Base-by-base conservation (phyloP, 495 filamentous ascomycete species). In the Aspergillus incahuasiensis region DNA sequence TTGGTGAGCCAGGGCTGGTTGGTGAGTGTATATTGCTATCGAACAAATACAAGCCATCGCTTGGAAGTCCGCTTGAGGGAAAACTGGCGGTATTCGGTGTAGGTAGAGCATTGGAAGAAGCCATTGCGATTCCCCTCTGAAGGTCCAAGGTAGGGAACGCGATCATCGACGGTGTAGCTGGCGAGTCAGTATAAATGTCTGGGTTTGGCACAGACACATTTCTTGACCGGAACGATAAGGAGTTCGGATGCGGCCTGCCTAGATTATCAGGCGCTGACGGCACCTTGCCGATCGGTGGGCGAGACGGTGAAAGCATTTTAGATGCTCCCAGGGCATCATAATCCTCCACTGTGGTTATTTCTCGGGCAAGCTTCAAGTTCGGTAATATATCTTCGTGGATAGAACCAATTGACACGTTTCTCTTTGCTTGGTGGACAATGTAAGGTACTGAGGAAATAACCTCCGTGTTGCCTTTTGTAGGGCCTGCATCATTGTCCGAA, bases 1-100 rank as follows among this genome's bases (percentile, higher is more conserved):
- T 89, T 1, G 88, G 86, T 19, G 81, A 85, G 1, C 82, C 84
- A 15, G 87, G 86, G 9, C 74, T 80, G 39, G 79, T 82, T 30
- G 88, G 84, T 11, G 85, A 87, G 65, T 92, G 86, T 34, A 97
- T 86, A 61, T 94, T 82, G 59, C 75, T 87, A 55, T 96, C 88
- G 68, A 98, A 96, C 0, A 97, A 77, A 65, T 91, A 83, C 54
- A 92, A 69, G 2, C 89, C 92, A 32, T 85, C 82, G 25, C 79
- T 80, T 16, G 81, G 77, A 16, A 83, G 66, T 12, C 79, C 80
- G 64, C 77, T 74, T 48, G 75, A 63, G 43, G 75, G 67, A 60
- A 89, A 85, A 38, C 76, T 76, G 6, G 79, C 64, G 0, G 78
- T 78, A 28, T 85, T 79, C 5, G 88, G 87, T 4, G 88, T 91